Percentiles rank a stretch among this genome's conserved stretches.
These are phyloP conservation scores for Gossypium sturtianum DNA, from an alignment of 345 rosid species.

Conservation along the genomic window DNA sequence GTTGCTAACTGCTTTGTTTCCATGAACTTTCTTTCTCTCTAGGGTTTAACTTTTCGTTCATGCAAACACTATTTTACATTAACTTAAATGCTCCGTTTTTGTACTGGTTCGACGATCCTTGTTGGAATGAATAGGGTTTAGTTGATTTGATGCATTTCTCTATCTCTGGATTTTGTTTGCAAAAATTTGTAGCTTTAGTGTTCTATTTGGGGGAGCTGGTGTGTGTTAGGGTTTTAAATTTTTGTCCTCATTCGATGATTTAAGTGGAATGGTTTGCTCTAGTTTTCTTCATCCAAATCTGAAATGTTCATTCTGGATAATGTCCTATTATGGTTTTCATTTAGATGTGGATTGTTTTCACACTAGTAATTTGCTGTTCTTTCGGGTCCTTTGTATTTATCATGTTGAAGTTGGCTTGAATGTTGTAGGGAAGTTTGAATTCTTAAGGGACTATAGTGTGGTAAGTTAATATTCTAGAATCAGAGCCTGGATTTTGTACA, in stretches of 20 bases:
- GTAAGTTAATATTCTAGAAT: background rate
- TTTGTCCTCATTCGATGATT: background rate
- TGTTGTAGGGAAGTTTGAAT: background rate
- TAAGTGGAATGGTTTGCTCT: background rate
- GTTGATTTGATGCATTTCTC: background rate
- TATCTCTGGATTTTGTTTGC: background rate
- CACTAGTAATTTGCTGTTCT: background rate
- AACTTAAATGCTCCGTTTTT: background rate
- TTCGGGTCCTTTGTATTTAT: background rate
- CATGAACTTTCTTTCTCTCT: background rate
- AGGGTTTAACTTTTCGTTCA: background rate
- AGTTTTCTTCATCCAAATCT: background rate
- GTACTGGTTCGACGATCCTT: background rate
- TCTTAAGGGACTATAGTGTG: background rate
- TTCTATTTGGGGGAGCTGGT: background rate
- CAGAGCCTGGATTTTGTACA: background rate
- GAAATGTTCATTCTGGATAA: background rate
- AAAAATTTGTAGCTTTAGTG: background rate
- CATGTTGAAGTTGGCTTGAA: background rate
- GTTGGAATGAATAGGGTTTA: background rate
- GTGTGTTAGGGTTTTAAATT: slow-evolving; percentile 1
- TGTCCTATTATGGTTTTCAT: background rate
- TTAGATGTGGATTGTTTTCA: background rate
- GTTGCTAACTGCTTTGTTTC: background rate
- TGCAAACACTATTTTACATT: background rate